These are phyloP conservation scores for Neonectria punicea DNA, from an alignment of 2,329 filamentous ascomycete genomes.

Conservation along the genomic window DNA sequence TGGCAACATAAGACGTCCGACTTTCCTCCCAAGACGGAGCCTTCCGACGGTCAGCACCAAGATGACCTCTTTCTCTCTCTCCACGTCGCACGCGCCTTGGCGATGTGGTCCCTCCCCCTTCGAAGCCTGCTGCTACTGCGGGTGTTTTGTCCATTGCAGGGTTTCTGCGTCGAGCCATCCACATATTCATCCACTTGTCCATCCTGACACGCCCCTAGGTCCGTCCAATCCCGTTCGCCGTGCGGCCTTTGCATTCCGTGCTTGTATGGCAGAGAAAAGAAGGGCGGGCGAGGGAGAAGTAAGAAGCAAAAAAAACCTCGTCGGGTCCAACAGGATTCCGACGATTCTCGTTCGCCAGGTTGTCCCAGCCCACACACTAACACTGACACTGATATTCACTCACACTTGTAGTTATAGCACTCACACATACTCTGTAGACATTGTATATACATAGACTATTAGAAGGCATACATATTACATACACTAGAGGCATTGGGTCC, in stretches of 20 bases:
- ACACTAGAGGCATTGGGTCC: constrained; percentile 6
- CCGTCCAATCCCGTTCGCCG: constrained; percentile 1
- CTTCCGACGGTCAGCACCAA: constrained; percentile 2
- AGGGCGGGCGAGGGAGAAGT: neutral
- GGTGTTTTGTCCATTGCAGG: constrained; percentile 8
- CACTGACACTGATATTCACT: neutral
- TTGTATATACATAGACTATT: neutral
- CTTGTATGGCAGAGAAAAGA: constrained; percentile 12
- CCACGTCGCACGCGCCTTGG: neutral
- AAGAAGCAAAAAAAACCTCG: too few species aligned
- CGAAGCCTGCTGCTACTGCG: neutral
- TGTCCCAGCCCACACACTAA: neutral
- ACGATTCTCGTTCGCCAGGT: neutral
- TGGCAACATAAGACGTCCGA: neutral
- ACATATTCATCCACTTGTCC: neutral
- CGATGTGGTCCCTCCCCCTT: neutral
- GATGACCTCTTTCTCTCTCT: neutral
- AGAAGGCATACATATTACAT: neutral
- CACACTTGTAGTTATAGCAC: neutral
- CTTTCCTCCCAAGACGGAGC: neutral
- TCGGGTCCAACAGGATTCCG: constrained; percentile 5
- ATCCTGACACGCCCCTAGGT: constrained; percentile 1
- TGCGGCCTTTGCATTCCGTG: constrained; percentile 9
- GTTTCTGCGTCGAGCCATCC: neutral
- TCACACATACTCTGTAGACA: neutral